These are phyloP conservation scores for Leptographium radiaticola DNA, from an alignment of 2,329 filamentous ascomycete genomes.

Conservation along the genomic window DNA sequence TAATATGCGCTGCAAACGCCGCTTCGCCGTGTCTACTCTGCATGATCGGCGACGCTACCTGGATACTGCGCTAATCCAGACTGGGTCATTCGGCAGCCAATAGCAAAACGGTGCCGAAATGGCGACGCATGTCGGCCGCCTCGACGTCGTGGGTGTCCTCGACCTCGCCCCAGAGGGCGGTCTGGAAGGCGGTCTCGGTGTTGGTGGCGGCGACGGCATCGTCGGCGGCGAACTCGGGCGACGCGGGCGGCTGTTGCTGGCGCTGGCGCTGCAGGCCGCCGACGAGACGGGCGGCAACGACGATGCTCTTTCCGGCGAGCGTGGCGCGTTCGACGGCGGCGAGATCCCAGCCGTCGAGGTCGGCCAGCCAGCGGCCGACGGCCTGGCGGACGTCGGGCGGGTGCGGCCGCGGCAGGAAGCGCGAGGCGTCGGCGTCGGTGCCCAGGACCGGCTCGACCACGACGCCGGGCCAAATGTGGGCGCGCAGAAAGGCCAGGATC, in stretches of 20 bases:
- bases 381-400: constrained; percentile 61
- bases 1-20: too few relatives aligned
- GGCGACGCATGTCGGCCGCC: constrained; percentile 74
- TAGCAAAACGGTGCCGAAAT: constrained; percentile 76
- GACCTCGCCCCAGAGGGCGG: constrained; percentile 83
- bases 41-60: background rate
- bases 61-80: too few relatives aligned
- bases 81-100: constrained; percentile 24
- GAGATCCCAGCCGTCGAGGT: constrained; percentile 65
- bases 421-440: constrained; percentile 44
- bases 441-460: constrained; percentile 63
- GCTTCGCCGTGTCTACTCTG: too few relatives aligned
- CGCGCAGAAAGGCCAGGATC: constrained; percentile 58
- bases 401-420: constrained; percentile 66
- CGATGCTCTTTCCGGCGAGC: constrained; percentile 74
- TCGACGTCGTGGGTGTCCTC: constrained; percentile 97
- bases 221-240: constrained; percentile 57
- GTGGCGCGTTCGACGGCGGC: constrained; percentile 75
- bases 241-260: constrained; percentile 20
- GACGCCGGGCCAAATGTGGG: constrained; percentile 71
- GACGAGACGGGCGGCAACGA: constrained; percentile 64
- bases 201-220: constrained; percentile 67
- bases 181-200: constrained; percentile 85
- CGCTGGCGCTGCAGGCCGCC: constrained; percentile 61
- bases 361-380: constrained; percentile 63